Conservation (phyloP, 192 early-diverging fungal species). For the Mortierella claussenii region DNA sequence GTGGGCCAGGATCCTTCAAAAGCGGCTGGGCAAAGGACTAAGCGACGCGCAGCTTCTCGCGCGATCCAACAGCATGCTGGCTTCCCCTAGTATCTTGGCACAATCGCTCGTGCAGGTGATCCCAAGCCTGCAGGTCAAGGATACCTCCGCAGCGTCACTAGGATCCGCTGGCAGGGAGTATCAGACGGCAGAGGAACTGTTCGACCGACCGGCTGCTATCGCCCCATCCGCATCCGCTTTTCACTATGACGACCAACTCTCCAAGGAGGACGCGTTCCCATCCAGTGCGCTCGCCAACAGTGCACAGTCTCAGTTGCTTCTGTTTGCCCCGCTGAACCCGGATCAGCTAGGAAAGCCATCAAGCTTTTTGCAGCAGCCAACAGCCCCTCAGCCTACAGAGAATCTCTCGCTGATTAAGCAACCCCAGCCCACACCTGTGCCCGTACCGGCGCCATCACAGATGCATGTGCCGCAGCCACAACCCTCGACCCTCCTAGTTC, state of each 20-base stretch:
- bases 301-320: slow-evolving; percentile 15
- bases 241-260: slow-evolving; percentile 16
- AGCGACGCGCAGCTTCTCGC: slow-evolving; percentile 41
- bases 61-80: slow-evolving; percentile 49
- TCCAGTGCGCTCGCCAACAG: slow-evolving; percentile 22
- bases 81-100: slow-evolving; percentile 47
- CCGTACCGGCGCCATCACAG: neutral
- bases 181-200: slow-evolving; percentile 50
- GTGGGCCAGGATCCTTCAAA: slow-evolving; percentile 41
- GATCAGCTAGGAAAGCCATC: slow-evolving; percentile 32
- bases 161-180: slow-evolving; percentile 22
- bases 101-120: slow-evolving; percentile 46
- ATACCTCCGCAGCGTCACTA: slow-evolving; percentile 16
- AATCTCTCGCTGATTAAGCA: neutral
- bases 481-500: neutral
- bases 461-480: neutral
- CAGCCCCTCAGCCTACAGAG: slow-evolving; percentile 18
- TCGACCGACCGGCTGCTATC: slow-evolving; percentile 43
- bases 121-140: slow-evolving; percentile 50
- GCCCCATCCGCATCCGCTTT: slow-evolving; percentile 18
- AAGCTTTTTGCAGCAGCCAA: slow-evolving; percentile 15
- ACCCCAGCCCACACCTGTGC: slow-evolving; percentile 11
- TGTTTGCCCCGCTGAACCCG: slow-evolving; percentile 45
- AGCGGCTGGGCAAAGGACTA: slow-evolving; percentile 39
- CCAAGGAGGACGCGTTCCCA: slow-evolving; percentile 33